phyloP scores from a whole-genome alignment of 1,139 yeast species.

The Pichia sp. region DNA sequence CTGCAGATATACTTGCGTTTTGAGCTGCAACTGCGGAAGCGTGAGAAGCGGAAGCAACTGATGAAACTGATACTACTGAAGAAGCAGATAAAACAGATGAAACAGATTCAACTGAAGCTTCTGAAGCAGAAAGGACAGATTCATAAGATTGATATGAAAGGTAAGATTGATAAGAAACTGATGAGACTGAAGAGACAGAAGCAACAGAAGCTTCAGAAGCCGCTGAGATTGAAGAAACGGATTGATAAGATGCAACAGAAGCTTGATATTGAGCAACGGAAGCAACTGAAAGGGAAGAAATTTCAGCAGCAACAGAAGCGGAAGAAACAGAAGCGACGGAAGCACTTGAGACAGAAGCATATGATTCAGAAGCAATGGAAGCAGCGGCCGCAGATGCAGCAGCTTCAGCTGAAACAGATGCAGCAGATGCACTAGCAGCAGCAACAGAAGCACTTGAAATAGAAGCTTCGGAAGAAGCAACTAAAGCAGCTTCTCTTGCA shows the following conservation, averaged over 20 bases:
- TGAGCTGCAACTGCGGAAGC: conserved; percentile 12
- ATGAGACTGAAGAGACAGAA: neutral
- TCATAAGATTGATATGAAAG: conserved; percentile 3
- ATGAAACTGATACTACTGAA: conserved; percentile 6
- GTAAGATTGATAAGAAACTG: conserved; percentile 24
- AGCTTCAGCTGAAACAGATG: conserved; percentile 10
- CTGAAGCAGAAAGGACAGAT: conserved; percentile 2
- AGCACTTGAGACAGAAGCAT: conserved; percentile 7
- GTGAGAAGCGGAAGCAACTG: conserved; percentile 23
- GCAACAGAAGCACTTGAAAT: conserved; percentile 28
- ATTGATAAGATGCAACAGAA: conserved; percentile 23
- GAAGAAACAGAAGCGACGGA: conserved; percentile 22
- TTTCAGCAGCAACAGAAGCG: conserved; percentile 7
- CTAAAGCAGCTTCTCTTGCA: conserved; percentile 21
- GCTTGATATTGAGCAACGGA: conserved; percentile 21
- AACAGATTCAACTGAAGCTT: neutral
- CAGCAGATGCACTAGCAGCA: conserved; percentile 18
- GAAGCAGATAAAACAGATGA: conserved; percentile 6
- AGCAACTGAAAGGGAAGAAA: neutral
- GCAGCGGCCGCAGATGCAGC: conserved; percentile 16
- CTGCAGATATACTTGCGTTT: conserved; percentile 18
- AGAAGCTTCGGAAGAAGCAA: conserved; percentile 18
- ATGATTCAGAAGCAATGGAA: conserved; percentile 14
- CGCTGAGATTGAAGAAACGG: conserved; percentile 25
- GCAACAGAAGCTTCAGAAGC: neutral